phyloP scores from a whole-genome alignment of 768 basidiomycete genomes.

The Pulveroboletus sp. region DNA sequence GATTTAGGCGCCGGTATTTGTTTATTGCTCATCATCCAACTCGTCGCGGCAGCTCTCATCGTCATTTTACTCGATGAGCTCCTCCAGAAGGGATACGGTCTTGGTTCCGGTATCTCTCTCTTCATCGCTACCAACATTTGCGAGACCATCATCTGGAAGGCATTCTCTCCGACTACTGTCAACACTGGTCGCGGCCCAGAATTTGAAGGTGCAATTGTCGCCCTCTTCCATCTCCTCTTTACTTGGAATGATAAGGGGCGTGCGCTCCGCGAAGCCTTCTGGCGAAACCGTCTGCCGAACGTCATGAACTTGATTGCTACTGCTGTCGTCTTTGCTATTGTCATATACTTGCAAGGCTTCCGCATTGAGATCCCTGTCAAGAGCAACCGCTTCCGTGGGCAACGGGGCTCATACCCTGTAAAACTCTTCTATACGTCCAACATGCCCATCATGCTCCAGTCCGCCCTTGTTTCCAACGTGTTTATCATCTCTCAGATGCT shows the following conservation, averaged over 20 bases:
- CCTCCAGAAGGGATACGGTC: constrained; percentile 97
- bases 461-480: constrained; percentile 87
- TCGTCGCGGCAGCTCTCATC: constrained; percentile 89
- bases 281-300: constrained; percentile 94
- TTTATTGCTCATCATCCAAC: constrained; percentile 93
- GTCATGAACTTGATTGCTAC: constrained; percentile 97
- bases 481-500: constrained; percentile 98
- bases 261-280: constrained; percentile 96
- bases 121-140: constrained; percentile 99
- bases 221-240: constrained; percentile 95
- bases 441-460: constrained; percentile 99
- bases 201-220: constrained; percentile 95
- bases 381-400: constrained; percentile 94
- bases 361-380: constrained; percentile 98
- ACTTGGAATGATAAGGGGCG: constrained; percentile 98
- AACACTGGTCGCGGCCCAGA: constrained; percentile 98
- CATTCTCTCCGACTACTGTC: constrained; percentile 95
- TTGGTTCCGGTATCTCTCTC: constrained; percentile 96
- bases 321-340: constrained; percentile 83
- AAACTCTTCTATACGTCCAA: constrained; percentile 99
- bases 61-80: constrained; percentile 98
- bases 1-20: constrained; percentile 97
- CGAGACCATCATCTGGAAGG: constrained; percentile 99
- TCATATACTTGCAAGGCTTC: constrained; percentile 99
- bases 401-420: constrained; percentile 91